Percentiles rank a stretch among this genome's conserved stretches.
Conservation (phyloP, 768 basidiomycete genomes). For the Mrakia gelida region DNA sequence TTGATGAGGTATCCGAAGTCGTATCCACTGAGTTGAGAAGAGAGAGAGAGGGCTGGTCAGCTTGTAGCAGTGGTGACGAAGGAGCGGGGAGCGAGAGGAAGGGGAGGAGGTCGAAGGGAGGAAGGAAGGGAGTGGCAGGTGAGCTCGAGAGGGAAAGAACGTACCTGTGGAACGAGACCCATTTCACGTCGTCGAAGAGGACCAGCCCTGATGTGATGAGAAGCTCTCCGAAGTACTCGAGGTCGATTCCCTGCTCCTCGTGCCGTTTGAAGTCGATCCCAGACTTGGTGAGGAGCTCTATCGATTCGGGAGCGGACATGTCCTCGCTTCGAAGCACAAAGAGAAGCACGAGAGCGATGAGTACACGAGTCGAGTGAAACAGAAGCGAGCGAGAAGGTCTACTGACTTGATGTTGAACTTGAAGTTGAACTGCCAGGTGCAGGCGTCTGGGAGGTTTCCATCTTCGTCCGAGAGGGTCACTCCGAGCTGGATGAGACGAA, state of each 20-base stretch:
- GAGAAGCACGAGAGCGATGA: not conserved
- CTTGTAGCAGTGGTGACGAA: not conserved
- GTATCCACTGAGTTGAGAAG: slow-evolving; percentile 66
- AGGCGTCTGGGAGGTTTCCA: slow-evolving; percentile 83
- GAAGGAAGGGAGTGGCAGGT: not conserved
- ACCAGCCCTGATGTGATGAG: slow-evolving; percentile 96
- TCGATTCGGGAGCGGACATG: slow-evolving; percentile 97
- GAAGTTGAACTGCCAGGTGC: slow-evolving; percentile 99
- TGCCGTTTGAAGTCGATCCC: slow-evolving; percentile 94
- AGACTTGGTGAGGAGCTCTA: slow-evolving; percentile 88
- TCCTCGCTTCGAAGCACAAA: slow-evolving; percentile 62
- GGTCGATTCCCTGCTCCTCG: slow-evolving; percentile 83
- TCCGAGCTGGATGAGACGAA: slow-evolving; percentile 96
- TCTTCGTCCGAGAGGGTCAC: slow-evolving; percentile 91
- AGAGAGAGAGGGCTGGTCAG: not conserved
- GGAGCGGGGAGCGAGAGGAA: not conserved
- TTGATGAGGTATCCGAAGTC: slow-evolving; percentile 99
- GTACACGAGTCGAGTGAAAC: not conserved
- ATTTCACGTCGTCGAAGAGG: slow-evolving; percentile 77
- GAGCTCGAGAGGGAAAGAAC: slow-evolving; percentile 43
- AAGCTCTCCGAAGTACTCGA: slow-evolving; percentile 92
- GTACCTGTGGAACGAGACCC: slow-evolving; percentile 97
- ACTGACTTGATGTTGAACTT: slow-evolving; percentile 79
- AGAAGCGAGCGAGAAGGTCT: not conserved
- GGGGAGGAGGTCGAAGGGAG: too few relatives aligned